These are phyloP conservation scores for Globisporangium ultimum DNA, from an alignment of 352 stramenopile genomes.

Conservation along the genomic window DNA sequence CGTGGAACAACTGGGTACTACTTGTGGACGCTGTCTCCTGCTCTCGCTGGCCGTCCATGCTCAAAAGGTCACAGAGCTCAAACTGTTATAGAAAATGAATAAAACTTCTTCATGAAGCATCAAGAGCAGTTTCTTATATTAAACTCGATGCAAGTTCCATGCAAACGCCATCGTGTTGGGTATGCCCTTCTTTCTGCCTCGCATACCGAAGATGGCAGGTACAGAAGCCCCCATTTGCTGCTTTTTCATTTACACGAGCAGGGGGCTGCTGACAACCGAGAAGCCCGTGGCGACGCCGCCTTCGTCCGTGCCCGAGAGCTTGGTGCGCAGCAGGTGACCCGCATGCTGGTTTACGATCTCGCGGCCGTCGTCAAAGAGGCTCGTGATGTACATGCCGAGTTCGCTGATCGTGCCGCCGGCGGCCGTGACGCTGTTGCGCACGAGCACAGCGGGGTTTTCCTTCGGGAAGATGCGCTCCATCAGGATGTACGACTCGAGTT, in stretches of 20 bases:
- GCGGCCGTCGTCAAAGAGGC: constrained; percentile 69
- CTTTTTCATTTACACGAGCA: constrained; percentile 60
- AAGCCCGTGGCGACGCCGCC: constrained; percentile 95
- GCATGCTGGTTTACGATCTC: constrained; percentile 93
- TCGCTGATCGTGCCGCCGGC: constrained; percentile 91
- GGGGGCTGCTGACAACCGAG: constrained; percentile 89
- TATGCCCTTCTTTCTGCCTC: not conserved
- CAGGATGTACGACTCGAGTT: constrained; percentile 92
- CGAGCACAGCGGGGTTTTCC: constrained; percentile 69
- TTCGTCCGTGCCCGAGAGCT: constrained; percentile 94
- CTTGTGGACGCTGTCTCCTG: not conserved
- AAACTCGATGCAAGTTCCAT: no score
- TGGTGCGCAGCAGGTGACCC: constrained; percentile 95
- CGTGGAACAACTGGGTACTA: constrained; percentile 20
- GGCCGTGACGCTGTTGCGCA: constrained; percentile 68
- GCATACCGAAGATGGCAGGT: not conserved
- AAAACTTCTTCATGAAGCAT: no score
- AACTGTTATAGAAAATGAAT: no score
- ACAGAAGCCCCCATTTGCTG: no score
- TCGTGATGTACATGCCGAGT: constrained; percentile 94
- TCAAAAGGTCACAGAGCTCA: no score
- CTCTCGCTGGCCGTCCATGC: no score
- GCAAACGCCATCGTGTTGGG: no score
- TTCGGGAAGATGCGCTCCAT: constrained; percentile 97
- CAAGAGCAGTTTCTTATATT: no score